A percentile compares a stretch with the other conserved stretches of the same genome.
Evolutionary conservation across 768 basidiomycete species (phyloP).

Genomic region (Trametes sanguinea): DNA sequence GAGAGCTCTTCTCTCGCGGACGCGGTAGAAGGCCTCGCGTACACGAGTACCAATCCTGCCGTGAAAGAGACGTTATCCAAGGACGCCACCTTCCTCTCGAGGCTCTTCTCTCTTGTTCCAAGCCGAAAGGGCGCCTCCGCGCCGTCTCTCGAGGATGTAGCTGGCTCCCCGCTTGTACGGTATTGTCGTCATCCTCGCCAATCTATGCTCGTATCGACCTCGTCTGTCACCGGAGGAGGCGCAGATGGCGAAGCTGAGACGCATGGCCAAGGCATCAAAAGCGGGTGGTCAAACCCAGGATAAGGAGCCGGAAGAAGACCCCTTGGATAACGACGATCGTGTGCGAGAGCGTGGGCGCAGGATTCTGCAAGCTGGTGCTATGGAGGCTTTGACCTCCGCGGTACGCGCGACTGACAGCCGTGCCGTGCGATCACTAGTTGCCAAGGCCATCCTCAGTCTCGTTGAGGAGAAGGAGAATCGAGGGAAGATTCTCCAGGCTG

Average conservation of each 20-base stretch:
- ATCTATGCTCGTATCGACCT: slow-evolving; percentile 72
- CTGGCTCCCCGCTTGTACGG: slow-evolving; percentile 73
- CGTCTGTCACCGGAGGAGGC: slow-evolving; percentile 77
- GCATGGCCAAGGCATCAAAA: slow-evolving; percentile 61
- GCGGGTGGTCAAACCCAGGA: slow-evolving; percentile 21
- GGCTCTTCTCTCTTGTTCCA: slow-evolving; percentile 60
- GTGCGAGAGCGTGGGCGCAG: slow-evolving; percentile 63
- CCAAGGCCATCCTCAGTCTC: slow-evolving; percentile 66
- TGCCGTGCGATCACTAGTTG: slow-evolving; percentile 58
- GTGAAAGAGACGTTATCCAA: slow-evolving; percentile 65
- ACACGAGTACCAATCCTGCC: slow-evolving; percentile 64
- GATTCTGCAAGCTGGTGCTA: slow-evolving; percentile 61
- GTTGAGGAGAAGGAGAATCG: slow-evolving; percentile 78
- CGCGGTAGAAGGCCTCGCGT: slow-evolving; percentile 84
- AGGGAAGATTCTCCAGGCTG: slow-evolving; percentile 73
- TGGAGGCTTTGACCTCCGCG: slow-evolving; percentile 61
- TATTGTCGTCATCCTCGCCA: slow-evolving; percentile 70
- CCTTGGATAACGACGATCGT: slow-evolving; percentile 63
- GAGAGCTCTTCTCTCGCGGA: slow-evolving; percentile 52
- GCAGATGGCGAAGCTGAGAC: slow-evolving; percentile 77
- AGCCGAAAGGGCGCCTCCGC: slow-evolving; percentile 40
- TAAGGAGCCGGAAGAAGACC: slow-evolving; percentile 9
- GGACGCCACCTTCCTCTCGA: slow-evolving; percentile 53
- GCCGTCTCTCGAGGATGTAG: slow-evolving; percentile 31
- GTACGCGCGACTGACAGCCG: slow-evolving; percentile 61